Percentiles rank a stretch among this genome's conserved stretches.
Evolutionary conservation across 371 early-diverging fungal genomes (phyloP).

Genomic region (Chytridiales sp.): DNA sequence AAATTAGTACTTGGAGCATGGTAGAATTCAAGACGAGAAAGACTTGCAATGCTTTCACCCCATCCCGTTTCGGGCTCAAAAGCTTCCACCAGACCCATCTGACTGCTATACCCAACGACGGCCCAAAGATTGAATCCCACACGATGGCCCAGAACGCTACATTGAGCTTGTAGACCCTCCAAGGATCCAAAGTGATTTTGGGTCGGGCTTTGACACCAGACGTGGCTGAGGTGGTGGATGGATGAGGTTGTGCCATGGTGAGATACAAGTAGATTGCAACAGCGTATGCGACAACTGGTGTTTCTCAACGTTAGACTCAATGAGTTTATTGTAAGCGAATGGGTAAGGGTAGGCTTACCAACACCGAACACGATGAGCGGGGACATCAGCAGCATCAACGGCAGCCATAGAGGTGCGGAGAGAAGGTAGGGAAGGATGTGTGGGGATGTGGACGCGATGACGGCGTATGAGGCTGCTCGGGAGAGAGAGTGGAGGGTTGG

Average conservation of each 20-base stretch:
- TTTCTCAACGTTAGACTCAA: constrained; percentile 4
- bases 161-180: constrained; percentile 23
- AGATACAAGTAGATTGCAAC: constrained; percentile 16
- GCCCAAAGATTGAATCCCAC: constrained; percentile 13
- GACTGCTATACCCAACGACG: constrained; percentile 13
- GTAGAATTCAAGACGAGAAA: not conserved
- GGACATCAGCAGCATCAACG: not conserved
- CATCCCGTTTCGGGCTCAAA: not conserved
- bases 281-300: constrained; percentile 9
- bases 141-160: constrained; percentile 21
- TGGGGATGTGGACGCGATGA: too few species aligned
- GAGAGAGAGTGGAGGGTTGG: too few species aligned
- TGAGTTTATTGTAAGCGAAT: not conserved
- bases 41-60: constrained; percentile 4
- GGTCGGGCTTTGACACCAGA: not conserved
- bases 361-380: not conserved
- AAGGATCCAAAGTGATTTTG: constrained; percentile 27
- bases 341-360: not conserved
- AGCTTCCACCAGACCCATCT: constrained; percentile 18
- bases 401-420: too few species aligned
- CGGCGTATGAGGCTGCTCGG: too few species aligned
- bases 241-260: constrained; percentile 17
- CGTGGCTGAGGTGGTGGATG: constrained; percentile 5
- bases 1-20: not conserved
- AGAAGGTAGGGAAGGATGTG: constrained; percentile 29